phyloP scores from a whole-genome alignment of 768 basidiomycete genomes.

The Strobilomyces dryophilus region DNA sequence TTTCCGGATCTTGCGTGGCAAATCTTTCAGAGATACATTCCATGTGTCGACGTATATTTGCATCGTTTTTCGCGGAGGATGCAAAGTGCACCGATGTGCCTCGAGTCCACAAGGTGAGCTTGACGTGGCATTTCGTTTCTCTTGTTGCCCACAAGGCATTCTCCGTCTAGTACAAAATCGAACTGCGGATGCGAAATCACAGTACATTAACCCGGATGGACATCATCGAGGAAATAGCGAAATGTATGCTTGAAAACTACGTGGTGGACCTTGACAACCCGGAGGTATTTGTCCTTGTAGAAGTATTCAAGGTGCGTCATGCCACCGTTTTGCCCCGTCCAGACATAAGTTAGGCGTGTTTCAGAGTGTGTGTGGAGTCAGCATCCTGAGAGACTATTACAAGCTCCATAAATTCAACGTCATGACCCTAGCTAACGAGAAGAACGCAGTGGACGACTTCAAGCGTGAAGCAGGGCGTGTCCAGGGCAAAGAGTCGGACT shows the following conservation, averaged over 20 bases:
- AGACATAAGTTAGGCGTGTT: background rate
- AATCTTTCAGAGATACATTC: constrained; percentile 65
- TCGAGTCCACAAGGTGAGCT: constrained; percentile 43
- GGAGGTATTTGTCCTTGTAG: constrained; percentile 70
- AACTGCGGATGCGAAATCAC: constrained; percentile 72
- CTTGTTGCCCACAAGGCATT: background rate
- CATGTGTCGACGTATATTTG: constrained; percentile 53
- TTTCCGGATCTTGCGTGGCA: constrained; percentile 62
- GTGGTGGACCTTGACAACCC: constrained; percentile 66
- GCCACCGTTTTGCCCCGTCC: background rate
- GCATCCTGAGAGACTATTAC: constrained; percentile 72
- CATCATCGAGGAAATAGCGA: constrained; percentile 65
- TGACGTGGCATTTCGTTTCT: background rate
- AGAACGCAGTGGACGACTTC: constrained; percentile 36
- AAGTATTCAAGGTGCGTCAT: constrained; percentile 71
- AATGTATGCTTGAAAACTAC: constrained; percentile 65
- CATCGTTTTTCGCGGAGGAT: constrained; percentile 47
- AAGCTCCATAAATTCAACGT: constrained; percentile 74
- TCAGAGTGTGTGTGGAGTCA: constrained; percentile 73
- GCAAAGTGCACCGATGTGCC: constrained; percentile 22
- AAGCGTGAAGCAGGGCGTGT: constrained; percentile 32
- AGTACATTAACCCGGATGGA: constrained; percentile 56
- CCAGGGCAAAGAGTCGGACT: constrained; percentile 14
- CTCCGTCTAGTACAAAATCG: constrained; percentile 68
- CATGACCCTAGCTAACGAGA: constrained; percentile 60